phyloP scores from a whole-genome alignment of 805 yeast species.

The Wickerhamiella domercqiae region DNA sequence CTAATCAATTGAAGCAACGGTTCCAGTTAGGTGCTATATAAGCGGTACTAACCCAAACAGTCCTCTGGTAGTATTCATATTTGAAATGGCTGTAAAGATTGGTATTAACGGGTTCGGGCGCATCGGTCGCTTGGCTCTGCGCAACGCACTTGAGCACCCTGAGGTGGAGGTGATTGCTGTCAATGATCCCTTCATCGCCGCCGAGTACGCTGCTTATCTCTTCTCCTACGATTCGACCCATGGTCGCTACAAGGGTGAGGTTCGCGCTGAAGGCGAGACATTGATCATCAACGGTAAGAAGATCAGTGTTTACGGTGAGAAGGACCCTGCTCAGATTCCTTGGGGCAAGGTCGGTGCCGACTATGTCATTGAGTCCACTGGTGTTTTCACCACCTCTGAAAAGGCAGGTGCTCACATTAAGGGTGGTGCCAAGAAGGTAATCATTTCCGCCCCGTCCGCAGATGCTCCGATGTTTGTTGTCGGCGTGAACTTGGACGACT shows the following conservation, averaged over 20 bases:
- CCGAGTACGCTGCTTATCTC: conserved; percentile 89
- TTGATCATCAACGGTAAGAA: conserved; percentile 55
- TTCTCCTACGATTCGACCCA: conserved; percentile 93
- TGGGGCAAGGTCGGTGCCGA: conserved; percentile 73
- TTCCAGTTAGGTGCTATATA: conserved; percentile 1
- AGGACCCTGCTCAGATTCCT: conserved; percentile 75
- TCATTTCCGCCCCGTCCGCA: conserved; percentile 85
- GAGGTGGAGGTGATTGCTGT: conserved; percentile 74
- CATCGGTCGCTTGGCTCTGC: conserved; percentile 75
- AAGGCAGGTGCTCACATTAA: conserved; percentile 73
- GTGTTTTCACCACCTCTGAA: conserved; percentile 74
- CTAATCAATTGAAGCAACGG: neutral
- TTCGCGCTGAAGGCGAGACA: conserved; percentile 39
- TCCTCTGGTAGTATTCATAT: neutral
- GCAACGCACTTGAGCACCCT: conserved; percentile 59
- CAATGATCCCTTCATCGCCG: conserved; percentile 81
- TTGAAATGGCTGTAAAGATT: conserved; percentile 36
- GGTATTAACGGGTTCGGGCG: conserved; percentile 95
- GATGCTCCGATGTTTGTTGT: conserved; percentile 93
- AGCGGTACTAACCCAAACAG: neutral
- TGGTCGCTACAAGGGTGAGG: conserved; percentile 70
- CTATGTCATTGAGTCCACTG: conserved; percentile 83
- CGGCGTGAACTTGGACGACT: conserved; percentile 76
- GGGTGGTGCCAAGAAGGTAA: conserved; percentile 90
- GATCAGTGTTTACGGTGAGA: conserved; percentile 59